Percentiles rank a stretch among this genome's conserved stretches.
phyloP scores from a whole-genome alignment of 495 filamentous ascomycete genomes.

The Thozetella sp. region DNA sequence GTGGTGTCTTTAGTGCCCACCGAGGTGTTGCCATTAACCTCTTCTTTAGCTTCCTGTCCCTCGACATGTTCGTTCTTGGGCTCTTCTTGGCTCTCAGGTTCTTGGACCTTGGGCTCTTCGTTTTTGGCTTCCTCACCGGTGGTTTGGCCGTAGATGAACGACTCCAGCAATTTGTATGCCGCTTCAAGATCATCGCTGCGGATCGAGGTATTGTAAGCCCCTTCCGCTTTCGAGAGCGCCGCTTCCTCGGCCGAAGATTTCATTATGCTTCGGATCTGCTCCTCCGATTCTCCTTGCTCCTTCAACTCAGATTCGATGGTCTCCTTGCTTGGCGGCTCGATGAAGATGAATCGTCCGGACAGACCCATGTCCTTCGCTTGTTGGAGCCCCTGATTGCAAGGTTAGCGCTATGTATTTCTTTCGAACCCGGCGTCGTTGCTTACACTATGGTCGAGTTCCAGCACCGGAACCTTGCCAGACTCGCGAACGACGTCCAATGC shows the following conservation, averaged over 20 bases:
- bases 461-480: conserved; percentile 47
- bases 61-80: background rate
- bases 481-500: conserved; percentile 43
- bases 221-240: conserved; percentile 62
- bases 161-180: background rate
- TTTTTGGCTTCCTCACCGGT: background rate
- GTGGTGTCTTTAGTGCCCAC: background rate
- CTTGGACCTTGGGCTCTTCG: background rate
- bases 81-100: background rate
- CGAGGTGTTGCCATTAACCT: too few species aligned
- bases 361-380: conserved; percentile 69
- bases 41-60: too few species aligned
- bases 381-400: conserved; percentile 63
- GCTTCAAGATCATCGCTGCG: conserved; percentile 62
- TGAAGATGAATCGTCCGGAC: conserved; percentile 71
- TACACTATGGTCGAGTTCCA: conserved; percentile 60
- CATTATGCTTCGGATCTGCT: conserved; percentile 60
- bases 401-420: conserved; percentile 21
- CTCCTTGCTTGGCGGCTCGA: conserved; percentile 67
- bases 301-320: conserved; percentile 62
- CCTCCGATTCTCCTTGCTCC: conserved; percentile 62
- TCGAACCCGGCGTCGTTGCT: conserved; percentile 10
- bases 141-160: conserved; percentile 1
- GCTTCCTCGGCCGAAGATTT: conserved; percentile 66
- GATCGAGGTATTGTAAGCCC: conserved; percentile 67